Percentiles rank a stretch among this genome's conserved stretches.
phyloP scores from a whole-genome alignment of 208 protist genomes.

The Leishmania aethiopica region DNA sequence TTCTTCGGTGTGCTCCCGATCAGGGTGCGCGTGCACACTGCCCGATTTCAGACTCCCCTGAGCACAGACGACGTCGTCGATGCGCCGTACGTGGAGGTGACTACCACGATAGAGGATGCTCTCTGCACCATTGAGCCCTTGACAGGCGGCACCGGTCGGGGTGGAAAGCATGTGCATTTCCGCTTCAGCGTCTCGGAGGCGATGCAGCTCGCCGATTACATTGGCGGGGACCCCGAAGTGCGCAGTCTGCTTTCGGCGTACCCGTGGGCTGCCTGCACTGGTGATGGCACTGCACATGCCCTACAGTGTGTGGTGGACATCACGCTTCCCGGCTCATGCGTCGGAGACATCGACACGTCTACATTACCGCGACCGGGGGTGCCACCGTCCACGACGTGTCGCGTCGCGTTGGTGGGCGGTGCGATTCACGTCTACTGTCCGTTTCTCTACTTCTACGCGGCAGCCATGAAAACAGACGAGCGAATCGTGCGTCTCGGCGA shows the following conservation, averaged over 20 bases:
- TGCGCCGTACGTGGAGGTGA: conserved; percentile 28
- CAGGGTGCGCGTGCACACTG: conserved; percentile 8
- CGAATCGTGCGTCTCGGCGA: conserved; percentile 12
- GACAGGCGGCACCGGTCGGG: background rate
- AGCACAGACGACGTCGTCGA: conserved; percentile 5
- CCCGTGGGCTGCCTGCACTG: conserved; percentile 7
- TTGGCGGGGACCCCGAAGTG: conserved; percentile 20
- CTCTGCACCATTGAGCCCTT: background rate
- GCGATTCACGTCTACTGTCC: conserved; percentile 31
- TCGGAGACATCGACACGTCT: background rate
- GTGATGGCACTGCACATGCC: background rate
- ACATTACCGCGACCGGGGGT: background rate
- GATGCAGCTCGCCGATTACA: conserved; percentile 24
- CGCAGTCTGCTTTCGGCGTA: conserved; percentile 15
- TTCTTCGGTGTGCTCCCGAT: background rate
- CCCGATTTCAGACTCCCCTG: conserved; percentile 14
- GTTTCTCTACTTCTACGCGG: conserved; percentile 23
- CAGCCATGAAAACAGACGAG: conserved; percentile 3
- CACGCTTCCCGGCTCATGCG: background rate
- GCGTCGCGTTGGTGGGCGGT: conserved; percentile 11
- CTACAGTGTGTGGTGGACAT: conserved; percentile 17
- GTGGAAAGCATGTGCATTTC: conserved; percentile 1
- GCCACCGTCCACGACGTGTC: conserved; percentile 5
- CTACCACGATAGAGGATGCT: conserved; percentile 8
- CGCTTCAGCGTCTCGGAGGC: conserved; percentile 13